Conservation (phyloP, 2,329 filamentous ascomycete species). For the Fusarium sp. region DNA sequence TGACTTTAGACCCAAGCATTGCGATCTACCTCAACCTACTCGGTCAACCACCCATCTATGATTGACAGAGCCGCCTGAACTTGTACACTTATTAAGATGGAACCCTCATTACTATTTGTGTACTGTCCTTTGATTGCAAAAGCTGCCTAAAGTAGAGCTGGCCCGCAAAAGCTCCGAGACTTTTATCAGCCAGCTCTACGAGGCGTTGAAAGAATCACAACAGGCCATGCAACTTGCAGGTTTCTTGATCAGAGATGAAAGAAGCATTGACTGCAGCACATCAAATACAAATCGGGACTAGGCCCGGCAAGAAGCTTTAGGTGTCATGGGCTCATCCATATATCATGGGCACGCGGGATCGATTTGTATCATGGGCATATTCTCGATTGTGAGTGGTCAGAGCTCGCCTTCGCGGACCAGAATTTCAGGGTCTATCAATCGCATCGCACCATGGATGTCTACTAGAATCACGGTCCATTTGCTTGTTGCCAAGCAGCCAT, state of each 20-base stretch:
- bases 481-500: constrained; percentile 1
- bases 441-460: not conserved
- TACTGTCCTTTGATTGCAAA: not conserved
- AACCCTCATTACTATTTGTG: too few relatives aligned
- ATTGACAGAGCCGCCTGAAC: not conserved
- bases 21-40: not conserved
- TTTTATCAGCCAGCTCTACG: not conserved
- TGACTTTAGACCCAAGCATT: not conserved
- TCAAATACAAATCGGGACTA: constrained; percentile 2
- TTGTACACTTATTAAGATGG: not conserved
- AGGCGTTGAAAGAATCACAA: not conserved
- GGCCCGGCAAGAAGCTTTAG: not conserved
- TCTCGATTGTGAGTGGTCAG: constrained; percentile 26
- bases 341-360: not conserved
- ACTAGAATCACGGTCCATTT: not conserved
- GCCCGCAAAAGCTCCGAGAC: not conserved
- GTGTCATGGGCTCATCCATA: not conserved
- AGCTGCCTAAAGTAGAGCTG: not conserved
- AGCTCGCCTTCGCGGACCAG: not conserved
- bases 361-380: constrained; percentile 29
- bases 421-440: constrained; percentile 10
- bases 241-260: not conserved
- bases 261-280: not conserved
- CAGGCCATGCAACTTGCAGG: not conserved
- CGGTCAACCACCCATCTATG: not conserved